Percentiles rank a stretch among this genome's conserved stretches.
These are phyloP conservation scores for Mycena filopes DNA, from an alignment of 768 basidiomycete genomes.

Conservation along the genomic window DNA sequence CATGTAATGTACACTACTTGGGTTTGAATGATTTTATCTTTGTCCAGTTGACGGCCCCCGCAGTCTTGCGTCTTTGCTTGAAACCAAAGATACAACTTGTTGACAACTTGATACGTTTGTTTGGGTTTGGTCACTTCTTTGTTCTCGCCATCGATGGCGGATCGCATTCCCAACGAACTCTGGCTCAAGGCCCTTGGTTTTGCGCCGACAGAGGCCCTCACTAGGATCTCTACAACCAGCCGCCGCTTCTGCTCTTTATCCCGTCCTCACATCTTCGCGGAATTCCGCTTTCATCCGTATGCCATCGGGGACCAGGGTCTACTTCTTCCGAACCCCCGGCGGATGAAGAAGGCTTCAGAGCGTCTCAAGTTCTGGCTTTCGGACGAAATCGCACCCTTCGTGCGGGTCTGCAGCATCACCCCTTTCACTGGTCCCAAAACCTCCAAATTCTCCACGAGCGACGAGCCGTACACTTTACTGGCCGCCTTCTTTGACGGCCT, in stretches of 20 bases:
- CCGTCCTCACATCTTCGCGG: neutral
- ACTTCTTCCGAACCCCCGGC: neutral
- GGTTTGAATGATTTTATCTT: too few relatives aligned
- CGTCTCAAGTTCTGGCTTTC: neutral
- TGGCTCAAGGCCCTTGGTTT: neutral
- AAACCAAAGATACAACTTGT: too few relatives aligned
- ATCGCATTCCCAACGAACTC: neutral
- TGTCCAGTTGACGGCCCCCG: too few relatives aligned
- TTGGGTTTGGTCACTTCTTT: too few relatives aligned
- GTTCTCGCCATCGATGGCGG: neutral
- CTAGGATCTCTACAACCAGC: neutral
- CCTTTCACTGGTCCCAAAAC: too few relatives aligned
- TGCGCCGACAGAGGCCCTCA: neutral
- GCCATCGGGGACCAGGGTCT: neutral
- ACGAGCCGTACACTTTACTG: too few relatives aligned
- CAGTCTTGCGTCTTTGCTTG: too few relatives aligned
- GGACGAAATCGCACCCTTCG: too few relatives aligned
- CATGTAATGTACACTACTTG: too few relatives aligned
- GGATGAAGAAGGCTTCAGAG: neutral
- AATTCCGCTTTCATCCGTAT: neutral
- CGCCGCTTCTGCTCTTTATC: neutral
- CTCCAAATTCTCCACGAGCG: too few relatives aligned
- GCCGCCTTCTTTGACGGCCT: neutral
- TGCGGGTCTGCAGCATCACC: too few relatives aligned
- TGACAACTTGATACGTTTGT: too few relatives aligned